Conservation (phyloP, 2,329 filamentous ascomycete genomes). For the Aspergillus brunneoviolaceus region DNA sequence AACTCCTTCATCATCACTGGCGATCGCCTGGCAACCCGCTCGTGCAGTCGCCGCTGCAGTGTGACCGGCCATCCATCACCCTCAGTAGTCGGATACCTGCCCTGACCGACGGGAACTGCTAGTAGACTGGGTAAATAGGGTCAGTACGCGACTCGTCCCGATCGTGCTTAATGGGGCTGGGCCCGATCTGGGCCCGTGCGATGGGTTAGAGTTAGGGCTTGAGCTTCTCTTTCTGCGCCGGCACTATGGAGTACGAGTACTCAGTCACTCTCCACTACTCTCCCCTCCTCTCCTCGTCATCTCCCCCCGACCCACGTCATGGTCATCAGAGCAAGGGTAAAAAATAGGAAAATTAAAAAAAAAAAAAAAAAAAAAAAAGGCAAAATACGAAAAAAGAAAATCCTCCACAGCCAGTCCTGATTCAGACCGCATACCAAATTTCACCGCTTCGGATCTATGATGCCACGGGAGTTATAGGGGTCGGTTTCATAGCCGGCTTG, state of each 20-base stretch:
- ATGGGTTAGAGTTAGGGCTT: neutral
- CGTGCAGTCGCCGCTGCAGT: constrained; percentile 6
- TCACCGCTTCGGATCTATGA: neutral
- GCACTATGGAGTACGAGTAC: neutral
- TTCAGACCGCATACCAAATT: neutral
- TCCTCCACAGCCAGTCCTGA: neutral
- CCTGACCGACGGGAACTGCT: neutral
- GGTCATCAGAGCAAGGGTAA: neutral
- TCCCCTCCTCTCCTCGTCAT: neutral
- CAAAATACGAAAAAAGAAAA: too few species aligned
- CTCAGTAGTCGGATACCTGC: neutral
- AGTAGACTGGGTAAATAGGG: too few species aligned
- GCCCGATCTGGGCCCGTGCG: constrained; percentile 4
- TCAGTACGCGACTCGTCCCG: neutral
- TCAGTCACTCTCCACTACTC: neutral
- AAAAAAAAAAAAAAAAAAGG: neutral
- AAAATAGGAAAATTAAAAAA: neutral
- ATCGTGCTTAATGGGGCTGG: constrained; percentile 1
- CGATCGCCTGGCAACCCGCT: constrained; percentile 2
- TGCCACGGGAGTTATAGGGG: neutral
- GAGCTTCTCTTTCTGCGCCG: neutral
- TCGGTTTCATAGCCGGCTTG: neutral
- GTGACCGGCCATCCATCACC: neutral
- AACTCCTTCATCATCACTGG: constrained; percentile 5
- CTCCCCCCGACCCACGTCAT: neutral